Evolutionary conservation across 768 basidiomycete genomes (phyloP), one percentile per base, ranked within the genome.

Genomic region (Sarcomyxa edulis): DNA sequence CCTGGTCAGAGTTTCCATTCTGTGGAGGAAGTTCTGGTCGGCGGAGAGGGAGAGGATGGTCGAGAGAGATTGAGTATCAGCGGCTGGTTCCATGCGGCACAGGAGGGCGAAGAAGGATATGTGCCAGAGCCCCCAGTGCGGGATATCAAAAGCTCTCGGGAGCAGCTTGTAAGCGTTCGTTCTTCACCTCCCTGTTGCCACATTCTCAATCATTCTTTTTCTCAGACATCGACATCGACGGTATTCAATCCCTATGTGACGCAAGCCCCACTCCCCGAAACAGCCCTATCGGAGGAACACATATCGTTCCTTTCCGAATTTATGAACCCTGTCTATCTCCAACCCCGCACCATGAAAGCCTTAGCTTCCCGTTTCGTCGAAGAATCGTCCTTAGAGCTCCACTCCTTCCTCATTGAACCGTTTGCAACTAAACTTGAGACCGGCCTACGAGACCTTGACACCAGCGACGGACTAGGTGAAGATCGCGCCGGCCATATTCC

Each of bases 1-100:
- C 95, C 95, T 0, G 94, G 95, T 0, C 69, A 73, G 57, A 96
- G 93, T 52, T 97, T 97, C 64, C 95, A 98, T 59, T 88, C 92
- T 0, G 95, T 98, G 4, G 88, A 97, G 53, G 95, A 98, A 57
- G 95, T 97, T 22, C 78, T 95, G n/a, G 83, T 89, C 0, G 84
- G 80, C 0, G 78, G 79, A 32, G 72, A 68, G 32, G 77, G 61
- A 15, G 64, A 79, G 45, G 84, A 86, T 30, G 84, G 82, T 0
- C 62, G 79, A 30, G 73, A 84, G 49, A 68, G 95, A 24, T 61
- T 97, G 50, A 91, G 87, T 47, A 87, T 97, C 50, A 92, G 87
- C 49, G 95, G 95, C 6, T 98, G 95, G 95, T 98, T 97, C 65
- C 95, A 98, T 55, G 80, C 83, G 16, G 84, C 91, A 0, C 81